phyloP scores from a whole-genome alignment of 768 basidiomycete genomes.

The Leccinum boreale region DNA sequence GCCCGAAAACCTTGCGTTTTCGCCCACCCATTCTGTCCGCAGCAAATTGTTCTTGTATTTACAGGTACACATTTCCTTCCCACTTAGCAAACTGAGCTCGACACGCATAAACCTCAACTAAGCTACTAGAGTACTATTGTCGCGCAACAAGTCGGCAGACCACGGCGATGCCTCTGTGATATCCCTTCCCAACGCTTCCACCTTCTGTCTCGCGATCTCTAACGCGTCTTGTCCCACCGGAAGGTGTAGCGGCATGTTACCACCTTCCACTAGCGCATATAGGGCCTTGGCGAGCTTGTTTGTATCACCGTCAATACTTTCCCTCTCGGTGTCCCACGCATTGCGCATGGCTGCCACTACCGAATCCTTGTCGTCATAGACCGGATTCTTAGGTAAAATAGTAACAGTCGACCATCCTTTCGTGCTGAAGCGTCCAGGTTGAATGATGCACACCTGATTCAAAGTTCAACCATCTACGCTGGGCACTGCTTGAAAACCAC shows the following conservation, averaged over 20 bases:
- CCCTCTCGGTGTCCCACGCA: not conserved
- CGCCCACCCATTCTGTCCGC: too few relatives aligned
- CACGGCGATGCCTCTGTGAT: not conserved
- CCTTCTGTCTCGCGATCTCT: not conserved
- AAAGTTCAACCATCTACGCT: not conserved
- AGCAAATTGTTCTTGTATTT: too few relatives aligned
- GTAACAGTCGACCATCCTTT: not conserved
- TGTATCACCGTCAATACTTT: not conserved
- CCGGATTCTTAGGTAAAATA: not conserved
- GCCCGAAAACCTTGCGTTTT: too few relatives aligned
- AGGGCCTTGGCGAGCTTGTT: conserved; percentile 1
- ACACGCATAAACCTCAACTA: not conserved
- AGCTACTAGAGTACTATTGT: not conserved
- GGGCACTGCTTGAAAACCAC: not conserved
- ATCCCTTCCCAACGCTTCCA: not conserved
- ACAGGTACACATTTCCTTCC: too few relatives aligned
- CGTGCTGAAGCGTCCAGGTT: conserved; percentile 1
- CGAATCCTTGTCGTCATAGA: not conserved
- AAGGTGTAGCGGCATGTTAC: conserved; percentile 1
- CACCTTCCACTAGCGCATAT: not conserved
- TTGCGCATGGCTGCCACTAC: not conserved
- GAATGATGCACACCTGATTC: not conserved
- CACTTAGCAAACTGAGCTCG: too few relatives aligned
- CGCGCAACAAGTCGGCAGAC: conserved; percentile 5
- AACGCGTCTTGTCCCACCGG: conserved; percentile 6